phyloP scores from a whole-genome alignment of 331 rosid genomes.

The Malus hybrid region DNA sequence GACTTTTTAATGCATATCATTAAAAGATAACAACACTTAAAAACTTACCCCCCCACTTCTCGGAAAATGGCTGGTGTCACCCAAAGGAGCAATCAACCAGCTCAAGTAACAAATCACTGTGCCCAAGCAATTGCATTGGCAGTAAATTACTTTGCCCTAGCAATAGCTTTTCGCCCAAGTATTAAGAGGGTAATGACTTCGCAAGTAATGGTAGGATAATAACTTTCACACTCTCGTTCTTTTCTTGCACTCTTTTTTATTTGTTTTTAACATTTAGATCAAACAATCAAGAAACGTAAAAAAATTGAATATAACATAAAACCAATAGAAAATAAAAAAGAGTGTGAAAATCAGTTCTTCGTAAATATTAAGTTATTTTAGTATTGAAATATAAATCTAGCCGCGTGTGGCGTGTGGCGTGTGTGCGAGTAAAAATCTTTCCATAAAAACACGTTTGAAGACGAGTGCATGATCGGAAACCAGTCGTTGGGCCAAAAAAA shows the following conservation, averaged over 20 bases:
- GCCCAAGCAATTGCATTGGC: not conserved
- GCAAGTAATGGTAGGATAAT: not conserved
- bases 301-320: too few relatives aligned
- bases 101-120: not conserved
- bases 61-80: not conserved
- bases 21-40: not conserved
- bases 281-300: not conserved
- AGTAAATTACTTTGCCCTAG: not conserved
- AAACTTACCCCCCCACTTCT: not conserved
- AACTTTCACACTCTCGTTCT: not conserved
- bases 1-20: not conserved
- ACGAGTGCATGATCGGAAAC: not conserved
- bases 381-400: not conserved
- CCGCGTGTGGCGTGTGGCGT: not conserved
- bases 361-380: too few relatives aligned
- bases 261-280: too few relatives aligned
- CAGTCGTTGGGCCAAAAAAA: constrained; percentile 16
- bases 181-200: not conserved
- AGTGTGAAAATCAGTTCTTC: fast-evolving
- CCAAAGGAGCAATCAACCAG: not conserved
- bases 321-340: too few relatives aligned
- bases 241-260: too few relatives aligned
- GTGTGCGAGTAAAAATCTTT: not conserved
- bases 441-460: constrained; percentile 31
- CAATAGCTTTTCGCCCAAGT: not conserved